A percentile compares a stretch with the other conserved stretches of the same genome.
Evolutionary conservation across 2,329 filamentous ascomycete genomes (phyloP).

Genomic region (Mycocentrospora acerina): DNA sequence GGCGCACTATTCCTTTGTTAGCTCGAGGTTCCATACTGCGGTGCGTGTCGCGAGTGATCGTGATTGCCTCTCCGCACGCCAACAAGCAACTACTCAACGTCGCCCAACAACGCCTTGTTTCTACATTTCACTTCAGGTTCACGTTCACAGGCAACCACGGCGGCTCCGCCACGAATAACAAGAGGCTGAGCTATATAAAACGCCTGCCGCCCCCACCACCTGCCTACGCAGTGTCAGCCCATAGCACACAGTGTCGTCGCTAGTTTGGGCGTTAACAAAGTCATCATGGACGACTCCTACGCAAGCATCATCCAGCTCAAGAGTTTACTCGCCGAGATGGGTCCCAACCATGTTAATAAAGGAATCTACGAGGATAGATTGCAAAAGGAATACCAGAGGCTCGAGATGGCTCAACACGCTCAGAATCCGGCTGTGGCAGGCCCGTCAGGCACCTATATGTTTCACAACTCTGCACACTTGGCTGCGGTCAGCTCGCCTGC

Average conservation of each 20-base stretch:
- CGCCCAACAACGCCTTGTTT: not conserved
- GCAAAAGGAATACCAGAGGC: constrained; percentile 5
- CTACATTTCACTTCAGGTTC: not conserved
- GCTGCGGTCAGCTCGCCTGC: constrained; percentile 1
- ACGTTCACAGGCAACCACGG: not conserved
- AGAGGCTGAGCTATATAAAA: not conserved
- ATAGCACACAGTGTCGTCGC: constrained; percentile 1
- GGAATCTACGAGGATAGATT: constrained; percentile 8
- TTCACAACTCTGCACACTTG: not conserved
- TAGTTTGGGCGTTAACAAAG: no score
- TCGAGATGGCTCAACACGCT: not conserved
- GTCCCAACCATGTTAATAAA: constrained; percentile 2
- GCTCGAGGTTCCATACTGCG: no score
- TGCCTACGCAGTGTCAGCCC: not conserved
- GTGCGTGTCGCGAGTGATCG: not conserved
- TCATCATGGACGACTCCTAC: no score
- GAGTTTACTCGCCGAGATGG: constrained; percentile 4
- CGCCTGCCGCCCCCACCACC: not conserved
- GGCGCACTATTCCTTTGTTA: constrained; percentile 8
- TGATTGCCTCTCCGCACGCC: not conserved
- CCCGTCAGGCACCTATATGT: not conserved
- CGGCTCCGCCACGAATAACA: not conserved
- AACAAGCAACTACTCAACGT: not conserved
- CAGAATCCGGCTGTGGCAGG: not conserved
- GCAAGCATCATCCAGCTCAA: constrained; percentile 6